Evolutionary conservation across 2,329 filamentous ascomycete species (phyloP).

Genomic region (Didymella lethalis): DNA sequence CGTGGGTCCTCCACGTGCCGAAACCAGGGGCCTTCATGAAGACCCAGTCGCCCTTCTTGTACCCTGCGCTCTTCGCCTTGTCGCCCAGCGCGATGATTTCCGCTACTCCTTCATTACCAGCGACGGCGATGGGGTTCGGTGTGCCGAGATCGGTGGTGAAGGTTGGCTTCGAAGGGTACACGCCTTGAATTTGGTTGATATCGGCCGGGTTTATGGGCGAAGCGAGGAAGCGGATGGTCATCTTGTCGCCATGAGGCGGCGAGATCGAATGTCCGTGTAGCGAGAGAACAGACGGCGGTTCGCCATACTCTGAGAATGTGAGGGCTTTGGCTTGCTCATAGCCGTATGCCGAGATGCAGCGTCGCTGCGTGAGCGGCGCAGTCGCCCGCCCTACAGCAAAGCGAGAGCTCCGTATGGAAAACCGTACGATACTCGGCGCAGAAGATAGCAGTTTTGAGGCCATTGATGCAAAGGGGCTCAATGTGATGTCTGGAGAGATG

Average conservation of each 20-base stretch:
- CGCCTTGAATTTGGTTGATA: slow-evolving; percentile 97
- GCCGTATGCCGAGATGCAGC: slow-evolving; percentile 69
- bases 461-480: slow-evolving; percentile 28
- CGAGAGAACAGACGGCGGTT: slow-evolving; percentile 73
- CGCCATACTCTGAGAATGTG: slow-evolving; percentile 76
- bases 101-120: slow-evolving; percentile 92
- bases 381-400: slow-evolving; percentile 16
- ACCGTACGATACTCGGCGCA: slow-evolving; percentile 25
- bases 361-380: slow-evolving; percentile 39
- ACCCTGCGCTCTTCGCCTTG: slow-evolving; percentile 59
- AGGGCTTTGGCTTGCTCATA: slow-evolving; percentile 88
- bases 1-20: slow-evolving; percentile 95
- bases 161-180: slow-evolving; percentile 84
- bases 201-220: slow-evolving; percentile 96
- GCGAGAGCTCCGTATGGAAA: slow-evolving; percentile 24
- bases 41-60: slow-evolving; percentile 88
- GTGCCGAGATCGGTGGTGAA: slow-evolving; percentile 83
- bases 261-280: slow-evolving; percentile 80
- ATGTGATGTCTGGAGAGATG: slow-evolving; percentile 15
- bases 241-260: slow-evolving; percentile 71
- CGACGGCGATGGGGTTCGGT: slow-evolving; percentile 75
- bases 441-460: slow-evolving; percentile 35
- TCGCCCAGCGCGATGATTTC: slow-evolving; percentile 79
- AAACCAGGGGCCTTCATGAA: slow-evolving; percentile 84
- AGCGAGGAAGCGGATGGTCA: slow-evolving; percentile 87